Conservation (phyloP, 441 rosid genomes). For the Croton setiger region DNA sequence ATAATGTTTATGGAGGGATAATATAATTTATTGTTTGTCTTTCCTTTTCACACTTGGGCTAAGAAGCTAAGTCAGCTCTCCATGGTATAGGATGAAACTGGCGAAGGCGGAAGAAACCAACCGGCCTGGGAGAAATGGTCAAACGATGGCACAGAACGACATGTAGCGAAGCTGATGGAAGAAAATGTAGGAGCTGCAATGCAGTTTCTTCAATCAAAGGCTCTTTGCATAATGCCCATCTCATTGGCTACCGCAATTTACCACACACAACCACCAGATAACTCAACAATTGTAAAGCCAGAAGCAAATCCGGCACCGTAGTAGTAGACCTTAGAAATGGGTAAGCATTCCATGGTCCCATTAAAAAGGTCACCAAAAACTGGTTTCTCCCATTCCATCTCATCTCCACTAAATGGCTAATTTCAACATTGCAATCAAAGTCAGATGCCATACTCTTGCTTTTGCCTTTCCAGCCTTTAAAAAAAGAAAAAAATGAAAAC, state of each 20-base stretch:
- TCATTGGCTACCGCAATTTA: slow-evolving; percentile 89
- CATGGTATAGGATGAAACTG: slow-evolving; percentile 57
- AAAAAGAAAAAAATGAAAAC: slow-evolving; percentile 11
- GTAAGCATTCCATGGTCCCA: slow-evolving; percentile 34
- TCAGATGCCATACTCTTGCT: slow-evolving; percentile 47
- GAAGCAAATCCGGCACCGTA: slow-evolving; percentile 62
- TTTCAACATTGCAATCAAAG: slow-evolving; percentile 49
- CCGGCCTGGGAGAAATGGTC: slow-evolving; percentile 99
- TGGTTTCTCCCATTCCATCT: slow-evolving; percentile 20
- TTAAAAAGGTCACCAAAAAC: slow-evolving; percentile 13
- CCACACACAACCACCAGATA: slow-evolving; percentile 72
- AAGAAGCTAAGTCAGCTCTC: slow-evolving; percentile 9
- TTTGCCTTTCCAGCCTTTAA: slow-evolving; percentile 15
- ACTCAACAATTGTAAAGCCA: slow-evolving; percentile 64
- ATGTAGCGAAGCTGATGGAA: slow-evolving; percentile 97
- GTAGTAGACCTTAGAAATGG: slow-evolving; percentile 28
- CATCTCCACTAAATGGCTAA: slow-evolving; percentile 22
- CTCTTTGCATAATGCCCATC: slow-evolving; percentile 97
- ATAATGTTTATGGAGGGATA: slow-evolving; percentile 1
- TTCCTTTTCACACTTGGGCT: slow-evolving; percentile 9
- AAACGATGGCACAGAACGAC: slow-evolving; percentile 84
- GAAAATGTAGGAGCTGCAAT: slow-evolving; percentile 93
- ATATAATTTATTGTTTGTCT: background rate
- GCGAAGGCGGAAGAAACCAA: slow-evolving; percentile 70
- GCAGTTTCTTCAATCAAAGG: slow-evolving; percentile 98